A percentile compares a stretch with the other conserved stretches of the same genome.
phyloP scores from a whole-genome alignment of 306 rosid species.

The Fagus crenata region DNA sequence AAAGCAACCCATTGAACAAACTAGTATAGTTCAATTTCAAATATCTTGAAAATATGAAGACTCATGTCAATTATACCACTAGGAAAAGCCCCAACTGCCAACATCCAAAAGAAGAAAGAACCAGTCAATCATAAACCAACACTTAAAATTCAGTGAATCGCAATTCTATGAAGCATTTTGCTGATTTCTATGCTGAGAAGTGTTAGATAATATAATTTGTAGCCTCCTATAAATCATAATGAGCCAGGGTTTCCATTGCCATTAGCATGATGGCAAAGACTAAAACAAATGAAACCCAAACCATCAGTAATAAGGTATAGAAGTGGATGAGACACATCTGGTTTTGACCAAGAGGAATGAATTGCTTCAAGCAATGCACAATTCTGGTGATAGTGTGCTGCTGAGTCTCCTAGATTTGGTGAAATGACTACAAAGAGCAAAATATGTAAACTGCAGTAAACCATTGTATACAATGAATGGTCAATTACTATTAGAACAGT shows the following conservation, averaged over 20 bases:
- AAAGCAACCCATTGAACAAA: conserved; percentile 71
- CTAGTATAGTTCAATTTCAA: conserved; percentile 33
- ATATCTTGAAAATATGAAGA: conserved; percentile 13
- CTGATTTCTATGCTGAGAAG: not conserved
- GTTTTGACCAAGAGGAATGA: not conserved
- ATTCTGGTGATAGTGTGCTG: not conserved
- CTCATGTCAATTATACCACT: conserved; percentile 26
- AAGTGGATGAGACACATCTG: not conserved
- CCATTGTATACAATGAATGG: not conserved
- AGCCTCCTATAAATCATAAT: not conserved
- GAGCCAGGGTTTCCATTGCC: not conserved
- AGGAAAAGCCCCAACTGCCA: conserved; percentile 15
- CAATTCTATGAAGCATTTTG: too few species aligned
- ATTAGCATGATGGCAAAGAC: not conserved
- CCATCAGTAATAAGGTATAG: not conserved
- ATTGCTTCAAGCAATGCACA: not conserved
- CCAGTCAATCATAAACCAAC: conserved; percentile 3
- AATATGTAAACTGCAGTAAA: not conserved
- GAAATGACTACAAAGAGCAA: not conserved
- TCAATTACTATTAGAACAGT: not conserved
- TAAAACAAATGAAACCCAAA: not conserved
- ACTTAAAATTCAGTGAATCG: not conserved
- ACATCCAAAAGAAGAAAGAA: conserved; percentile 26
- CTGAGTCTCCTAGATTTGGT: not conserved
- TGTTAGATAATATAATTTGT: not conserved